Percentiles rank a stretch among this genome's conserved stretches.
Evolutionary conservation across 1,139 yeast genomes (phyloP).

Genomic region (Candida sp.): DNA sequence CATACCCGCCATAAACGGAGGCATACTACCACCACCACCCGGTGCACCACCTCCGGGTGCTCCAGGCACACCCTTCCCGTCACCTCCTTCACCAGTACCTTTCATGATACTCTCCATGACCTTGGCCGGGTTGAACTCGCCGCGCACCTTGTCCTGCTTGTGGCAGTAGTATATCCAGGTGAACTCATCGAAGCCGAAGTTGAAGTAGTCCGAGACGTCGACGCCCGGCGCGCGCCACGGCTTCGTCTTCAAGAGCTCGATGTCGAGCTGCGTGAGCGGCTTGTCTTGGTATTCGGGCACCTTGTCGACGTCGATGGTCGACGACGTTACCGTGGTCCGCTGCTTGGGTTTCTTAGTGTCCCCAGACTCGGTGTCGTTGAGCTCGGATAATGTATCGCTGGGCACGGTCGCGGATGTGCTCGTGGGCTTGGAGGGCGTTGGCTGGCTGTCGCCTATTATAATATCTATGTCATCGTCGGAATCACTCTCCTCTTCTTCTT

Average conservation of each 20-base stretch:
- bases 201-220: conserved; percentile 91
- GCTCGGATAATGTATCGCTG: conserved; percentile 24
- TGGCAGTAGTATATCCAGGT: conserved; percentile 95
- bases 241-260: conserved; percentile 85
- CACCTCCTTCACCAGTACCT: conserved; percentile 21
- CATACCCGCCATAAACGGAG: conserved; percentile 21
- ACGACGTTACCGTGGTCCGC: conserved; percentile 30
- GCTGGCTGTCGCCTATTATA: conserved; percentile 32
- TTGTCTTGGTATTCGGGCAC: conserved; percentile 84
- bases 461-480: conserved; percentile 51
- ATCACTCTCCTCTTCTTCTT: conserved; percentile 24
- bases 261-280: conserved; percentile 82
- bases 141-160: conserved; percentile 83
- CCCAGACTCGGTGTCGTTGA: conserved; percentile 50
- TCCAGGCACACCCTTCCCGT: no score
- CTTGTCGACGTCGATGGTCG: conserved; percentile 71
- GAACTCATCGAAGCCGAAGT: conserved; percentile 94
- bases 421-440: conserved; percentile 24
- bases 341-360: conserved; percentile 11
- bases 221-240: conserved; percentile 99
- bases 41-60: no score
- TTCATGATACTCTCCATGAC: conserved; percentile 48
- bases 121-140: conserved; percentile 73
- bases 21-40: conserved; percentile 7
- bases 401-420: conserved; percentile 25